Evolutionary conservation across 371 early-diverging fungal species (phyloP).

Genomic region (Mucor racemosus): DNA sequence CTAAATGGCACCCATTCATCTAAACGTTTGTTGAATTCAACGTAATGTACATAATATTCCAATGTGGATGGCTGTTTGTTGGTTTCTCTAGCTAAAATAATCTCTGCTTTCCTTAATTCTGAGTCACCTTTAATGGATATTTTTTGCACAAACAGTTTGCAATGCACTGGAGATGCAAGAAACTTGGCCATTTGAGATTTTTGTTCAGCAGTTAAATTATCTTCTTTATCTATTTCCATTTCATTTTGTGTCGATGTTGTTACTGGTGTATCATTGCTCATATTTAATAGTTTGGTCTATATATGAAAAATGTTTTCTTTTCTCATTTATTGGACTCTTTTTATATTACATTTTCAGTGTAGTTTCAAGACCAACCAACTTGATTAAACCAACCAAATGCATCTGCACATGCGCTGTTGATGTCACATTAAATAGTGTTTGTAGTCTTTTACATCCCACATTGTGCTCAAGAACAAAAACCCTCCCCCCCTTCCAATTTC

Average conservation of each 20-base stretch:
- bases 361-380: neutral
- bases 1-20: slow-evolving; percentile 97
- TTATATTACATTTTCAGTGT: neutral
- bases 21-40: slow-evolving; percentile 98
- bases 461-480: neutral
- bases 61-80: slow-evolving; percentile 40
- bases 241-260: neutral
- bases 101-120: slow-evolving; percentile 88
- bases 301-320: neutral
- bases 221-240: slow-evolving; percentile 11
- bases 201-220: slow-evolving; percentile 7
- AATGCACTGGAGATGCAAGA: slow-evolving; percentile 47
- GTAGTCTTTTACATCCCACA: neutral
- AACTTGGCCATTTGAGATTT: slow-evolving; percentile 28
- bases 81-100: slow-evolving; percentile 82
- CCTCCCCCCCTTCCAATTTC: slow-evolving; percentile 20
- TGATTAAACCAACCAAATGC: slow-evolving; percentile 4
- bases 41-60: slow-evolving; percentile 98
- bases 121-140: slow-evolving; percentile 46
- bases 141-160: slow-evolving; percentile 82
- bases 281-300: neutral
- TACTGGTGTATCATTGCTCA: neutral
- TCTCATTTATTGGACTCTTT: neutral
- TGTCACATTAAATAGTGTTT: slow-evolving; percentile 1
- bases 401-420: neutral